phyloP scores from a whole-genome alignment of 2,329 filamentous ascomycete species.

The Paramyrothecium roridum region DNA sequence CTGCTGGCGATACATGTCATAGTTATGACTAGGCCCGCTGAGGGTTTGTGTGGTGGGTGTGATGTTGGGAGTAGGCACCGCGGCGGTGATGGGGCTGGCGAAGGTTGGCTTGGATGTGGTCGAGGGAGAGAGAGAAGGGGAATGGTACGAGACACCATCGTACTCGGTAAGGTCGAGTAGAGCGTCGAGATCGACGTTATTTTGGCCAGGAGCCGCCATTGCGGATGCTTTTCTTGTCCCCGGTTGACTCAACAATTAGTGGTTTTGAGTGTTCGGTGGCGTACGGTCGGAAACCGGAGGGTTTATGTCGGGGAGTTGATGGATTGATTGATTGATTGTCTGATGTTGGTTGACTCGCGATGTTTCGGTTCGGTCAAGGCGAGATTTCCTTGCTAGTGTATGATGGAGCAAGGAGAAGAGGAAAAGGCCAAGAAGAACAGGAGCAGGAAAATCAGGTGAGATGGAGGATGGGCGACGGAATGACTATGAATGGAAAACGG shows the following conservation, averaged over 20 bases:
- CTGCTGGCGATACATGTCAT: slow-evolving; percentile 93
- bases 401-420: neutral
- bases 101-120: slow-evolving; percentile 52
- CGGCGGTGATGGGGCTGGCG: slow-evolving; percentile 47
- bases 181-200: slow-evolving; percentile 52
- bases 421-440: neutral
- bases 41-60: slow-evolving; percentile 59
- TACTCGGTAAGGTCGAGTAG: slow-evolving; percentile 62
- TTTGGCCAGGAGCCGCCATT: slow-evolving; percentile 39
- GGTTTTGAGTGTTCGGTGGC: neutral
- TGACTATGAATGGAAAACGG: slow-evolving; percentile 3
- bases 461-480: neutral
- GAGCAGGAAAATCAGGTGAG: neutral
- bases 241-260: no score
- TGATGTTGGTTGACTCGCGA: neutral
- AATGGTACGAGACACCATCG: slow-evolving; percentile 56
- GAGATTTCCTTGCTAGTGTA: no score
- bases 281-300: neutral
- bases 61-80: slow-evolving; percentile 53
- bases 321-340: neutral
- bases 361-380: no score
- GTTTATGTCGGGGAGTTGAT: neutral
- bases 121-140: slow-evolving; percentile 57
- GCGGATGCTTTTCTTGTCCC: slow-evolving; percentile 8
- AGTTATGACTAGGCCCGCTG: slow-evolving; percentile 86